Percentiles rank a stretch among this genome's conserved stretches.
These are phyloP conservation scores for Pythium periplocum DNA, from an alignment of 352 stramenopile species.

Conservation along the genomic window DNA sequence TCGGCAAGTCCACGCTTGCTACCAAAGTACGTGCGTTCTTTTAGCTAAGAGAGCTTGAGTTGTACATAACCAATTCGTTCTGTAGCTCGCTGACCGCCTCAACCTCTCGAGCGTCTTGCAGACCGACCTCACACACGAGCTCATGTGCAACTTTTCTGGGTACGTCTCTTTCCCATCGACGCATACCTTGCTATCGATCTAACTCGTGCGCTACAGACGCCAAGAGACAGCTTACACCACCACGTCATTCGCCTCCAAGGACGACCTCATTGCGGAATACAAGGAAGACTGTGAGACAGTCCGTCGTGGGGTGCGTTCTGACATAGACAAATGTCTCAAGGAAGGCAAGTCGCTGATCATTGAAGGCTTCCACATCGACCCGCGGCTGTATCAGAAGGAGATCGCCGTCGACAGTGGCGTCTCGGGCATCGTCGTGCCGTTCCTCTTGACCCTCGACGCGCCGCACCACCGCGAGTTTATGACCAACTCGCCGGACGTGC, in stretches of 20 bases:
- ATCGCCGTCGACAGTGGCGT: conserved; percentile 32
- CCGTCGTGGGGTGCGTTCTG: conserved; percentile 71
- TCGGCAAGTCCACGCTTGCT: conserved; percentile 81
- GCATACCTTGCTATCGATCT: conserved; percentile 1
- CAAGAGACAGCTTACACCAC: conserved; percentile 68
- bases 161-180: conserved; percentile 16
- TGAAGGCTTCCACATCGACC: conserved; percentile 84
- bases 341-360: conserved; percentile 88
- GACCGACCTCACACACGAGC: conserved; percentile 84
- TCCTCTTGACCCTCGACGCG: conserved; percentile 39
- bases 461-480: conserved; percentile 76
- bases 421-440: conserved; percentile 77
- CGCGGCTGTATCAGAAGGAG: conserved; percentile 77
- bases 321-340: conserved; percentile 88
- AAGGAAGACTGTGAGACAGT: conserved; percentile 76
- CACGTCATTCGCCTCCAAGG: conserved; percentile 50
- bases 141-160: conserved; percentile 90
- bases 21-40: conserved; percentile 54
- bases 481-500: conserved; percentile 72
- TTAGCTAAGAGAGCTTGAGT: background rate
- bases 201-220: conserved; percentile 12
- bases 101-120: conserved; percentile 86
- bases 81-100: conserved; percentile 73
- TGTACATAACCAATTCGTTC: background rate
- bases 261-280: conserved; percentile 64